phyloP scores from a whole-genome alignment of 495 filamentous ascomycete genomes.

The Annulohypoxylon stygium region DNA sequence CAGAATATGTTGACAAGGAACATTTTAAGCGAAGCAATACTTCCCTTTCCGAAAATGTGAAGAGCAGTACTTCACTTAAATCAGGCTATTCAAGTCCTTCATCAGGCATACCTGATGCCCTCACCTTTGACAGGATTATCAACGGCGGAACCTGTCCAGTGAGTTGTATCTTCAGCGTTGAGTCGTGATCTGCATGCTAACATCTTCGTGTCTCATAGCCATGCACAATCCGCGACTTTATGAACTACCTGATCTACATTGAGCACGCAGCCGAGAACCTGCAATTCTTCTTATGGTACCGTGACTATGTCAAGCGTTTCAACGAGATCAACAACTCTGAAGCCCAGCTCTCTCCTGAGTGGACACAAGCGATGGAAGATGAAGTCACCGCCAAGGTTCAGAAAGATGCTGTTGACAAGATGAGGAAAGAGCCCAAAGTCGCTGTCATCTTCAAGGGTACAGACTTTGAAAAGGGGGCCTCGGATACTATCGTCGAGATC shows the following conservation, averaged over 20 bases:
- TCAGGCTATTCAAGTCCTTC: slow-evolving; percentile 37
- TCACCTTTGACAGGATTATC: slow-evolving; percentile 79
- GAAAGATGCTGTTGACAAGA: slow-evolving; percentile 55
- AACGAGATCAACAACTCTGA: slow-evolving; percentile 64
- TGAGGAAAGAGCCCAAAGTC: slow-evolving; percentile 42
- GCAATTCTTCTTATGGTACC: slow-evolving; percentile 83
- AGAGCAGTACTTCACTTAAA: slow-evolving; percentile 41
- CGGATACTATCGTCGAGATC: slow-evolving; percentile 45
- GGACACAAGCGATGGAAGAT: slow-evolving; percentile 68
- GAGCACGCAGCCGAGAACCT: slow-evolving; percentile 82
- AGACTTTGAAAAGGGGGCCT: slow-evolving; percentile 65
- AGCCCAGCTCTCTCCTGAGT: slow-evolving; percentile 69
- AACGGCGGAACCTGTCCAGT: slow-evolving; percentile 82
- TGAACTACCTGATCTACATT: slow-evolving; percentile 83
- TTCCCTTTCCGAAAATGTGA: slow-evolving; percentile 39
- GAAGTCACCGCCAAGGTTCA: slow-evolving; percentile 58
- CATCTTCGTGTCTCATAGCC: slow-evolving; percentile 62
- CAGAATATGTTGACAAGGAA: slow-evolving; percentile 52
- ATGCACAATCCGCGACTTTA: slow-evolving; percentile 79
- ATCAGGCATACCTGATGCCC: slow-evolving; percentile 72
- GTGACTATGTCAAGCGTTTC: slow-evolving; percentile 74
- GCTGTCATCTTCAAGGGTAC: slow-evolving; percentile 67
- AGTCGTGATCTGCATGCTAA: neutral
- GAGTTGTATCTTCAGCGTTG: slow-evolving; percentile 48
- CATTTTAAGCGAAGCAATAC: slow-evolving; percentile 44